Conservation (phyloP, 2,329 filamentous ascomycete genomes). For the Alternaria burnsii region DNA sequence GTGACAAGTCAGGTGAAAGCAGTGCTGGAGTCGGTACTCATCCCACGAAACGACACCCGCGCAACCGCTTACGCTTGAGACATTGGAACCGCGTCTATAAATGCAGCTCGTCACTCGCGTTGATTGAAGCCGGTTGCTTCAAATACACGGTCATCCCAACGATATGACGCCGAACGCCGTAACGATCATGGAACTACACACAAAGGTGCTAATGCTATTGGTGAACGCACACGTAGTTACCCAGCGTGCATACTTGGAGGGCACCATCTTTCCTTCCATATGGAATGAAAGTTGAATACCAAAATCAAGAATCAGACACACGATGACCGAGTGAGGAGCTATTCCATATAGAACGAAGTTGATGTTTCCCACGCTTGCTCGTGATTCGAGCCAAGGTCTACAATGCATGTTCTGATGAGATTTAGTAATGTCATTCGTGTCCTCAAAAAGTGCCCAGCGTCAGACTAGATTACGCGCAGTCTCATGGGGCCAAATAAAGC, state of each 20-base stretch:
- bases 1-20: not conserved
- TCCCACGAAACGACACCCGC: not conserved
- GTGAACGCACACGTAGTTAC: not conserved
- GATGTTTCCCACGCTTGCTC: too few species aligned
- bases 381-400: too few species aligned
- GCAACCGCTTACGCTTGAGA: not conserved
- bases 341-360: too few species aligned
- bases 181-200: not conserved
- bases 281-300: too few species aligned
- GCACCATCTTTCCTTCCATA: too few species aligned
- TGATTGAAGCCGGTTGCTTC: rapidly evolving
- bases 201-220: not conserved
- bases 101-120: not conserved
- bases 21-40: not conserved
- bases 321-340: too few species aligned
- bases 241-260: too few species aligned
- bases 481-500: not conserved
- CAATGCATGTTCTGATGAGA: too few species aligned
- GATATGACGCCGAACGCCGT: rapidly evolving
- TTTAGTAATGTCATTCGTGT: too few species aligned
- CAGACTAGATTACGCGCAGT: not conserved
- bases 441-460: not conserved
- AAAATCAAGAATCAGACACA: too few species aligned
- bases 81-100: not conserved
- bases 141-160: rapidly evolving